A percentile compares a stretch with the other conserved stretches of the same genome.
Evolutionary conservation across 1,139 yeast genomes (phyloP).

Genomic region (Hansenula lynferdii): DNA sequence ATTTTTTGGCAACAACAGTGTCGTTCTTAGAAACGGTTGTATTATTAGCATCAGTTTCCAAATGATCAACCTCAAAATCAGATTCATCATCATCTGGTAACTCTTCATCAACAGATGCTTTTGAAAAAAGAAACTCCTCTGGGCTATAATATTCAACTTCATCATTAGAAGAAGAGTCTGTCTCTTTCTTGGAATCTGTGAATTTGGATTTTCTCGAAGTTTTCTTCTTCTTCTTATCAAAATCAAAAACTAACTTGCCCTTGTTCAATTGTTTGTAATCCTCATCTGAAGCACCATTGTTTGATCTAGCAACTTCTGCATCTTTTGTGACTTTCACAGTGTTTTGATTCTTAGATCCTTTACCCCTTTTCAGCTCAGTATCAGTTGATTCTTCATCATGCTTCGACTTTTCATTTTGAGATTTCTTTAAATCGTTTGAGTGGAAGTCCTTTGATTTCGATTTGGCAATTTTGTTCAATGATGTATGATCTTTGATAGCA

Average conservation of each 20-base stretch:
- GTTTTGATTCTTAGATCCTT: too few relatives aligned
- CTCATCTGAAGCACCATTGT: background rate
- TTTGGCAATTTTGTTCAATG: background rate
- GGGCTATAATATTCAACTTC: background rate
- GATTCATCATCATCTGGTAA: background rate
- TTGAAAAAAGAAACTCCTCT: background rate
- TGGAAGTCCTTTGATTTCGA: too few relatives aligned
- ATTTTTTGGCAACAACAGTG: too few relatives aligned
- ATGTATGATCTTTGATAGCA: background rate
- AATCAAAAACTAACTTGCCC: constrained; percentile 1
- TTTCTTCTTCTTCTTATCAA: constrained; percentile 3
- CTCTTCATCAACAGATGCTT: background rate
- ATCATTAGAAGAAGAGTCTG: background rate
- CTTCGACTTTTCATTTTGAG: too few relatives aligned
- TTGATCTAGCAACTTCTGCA: too few relatives aligned
- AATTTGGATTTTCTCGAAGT: background rate
- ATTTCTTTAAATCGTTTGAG: too few relatives aligned
- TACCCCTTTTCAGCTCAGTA: too few relatives aligned
- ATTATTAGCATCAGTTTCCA: too few relatives aligned
- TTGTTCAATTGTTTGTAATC: background rate
- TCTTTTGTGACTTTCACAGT: too few relatives aligned
- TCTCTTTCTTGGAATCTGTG: background rate
- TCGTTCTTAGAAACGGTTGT: too few relatives aligned
- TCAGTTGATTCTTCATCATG: too few relatives aligned
- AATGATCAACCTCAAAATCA: too few relatives aligned